Evolutionary conservation across 2,329 filamentous ascomycete genomes (phyloP).

Genomic region (Septoria petroselini): DNA sequence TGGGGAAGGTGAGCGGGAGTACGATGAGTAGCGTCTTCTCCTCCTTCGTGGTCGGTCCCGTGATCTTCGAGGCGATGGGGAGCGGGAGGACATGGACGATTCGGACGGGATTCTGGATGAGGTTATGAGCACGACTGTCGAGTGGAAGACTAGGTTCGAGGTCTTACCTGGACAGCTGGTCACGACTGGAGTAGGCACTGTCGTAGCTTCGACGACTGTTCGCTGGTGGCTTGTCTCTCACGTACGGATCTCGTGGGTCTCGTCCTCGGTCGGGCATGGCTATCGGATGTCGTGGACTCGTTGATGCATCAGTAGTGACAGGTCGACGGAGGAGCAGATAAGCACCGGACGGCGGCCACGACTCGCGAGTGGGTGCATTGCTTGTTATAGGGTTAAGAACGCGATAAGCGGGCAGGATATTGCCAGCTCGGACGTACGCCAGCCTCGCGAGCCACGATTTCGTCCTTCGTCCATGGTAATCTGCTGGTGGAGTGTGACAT

Average conservation of each 20-base stretch:
- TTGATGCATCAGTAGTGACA: conserved; percentile 5
- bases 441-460: neutral
- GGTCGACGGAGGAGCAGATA: neutral
- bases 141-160: conserved; percentile 4
- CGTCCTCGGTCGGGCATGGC: conserved; percentile 8
- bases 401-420: neutral
- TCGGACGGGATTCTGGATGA: conserved; percentile 1
- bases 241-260: conserved; percentile 9
- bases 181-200: conserved; percentile 13
- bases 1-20: conserved; percentile 10
- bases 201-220: conserved; percentile 12
- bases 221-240: conserved; percentile 3
- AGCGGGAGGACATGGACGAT: conserved; percentile 9
- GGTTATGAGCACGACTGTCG: conserved; percentile 2
- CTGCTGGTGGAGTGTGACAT: conserved; percentile 8
- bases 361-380: neutral
- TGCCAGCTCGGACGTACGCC: neutral
- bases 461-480: neutral
- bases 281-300: neutral
- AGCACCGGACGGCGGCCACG: neutral
- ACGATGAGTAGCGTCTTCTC: conserved; percentile 12
- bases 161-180: conserved; percentile 9
- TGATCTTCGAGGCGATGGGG: conserved; percentile 8
- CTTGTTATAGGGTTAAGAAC: conserved; percentile 5
- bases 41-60: neutral